Conservation (phyloP, 805 yeast species). For the Saccharomycopsis malanga region DNA sequence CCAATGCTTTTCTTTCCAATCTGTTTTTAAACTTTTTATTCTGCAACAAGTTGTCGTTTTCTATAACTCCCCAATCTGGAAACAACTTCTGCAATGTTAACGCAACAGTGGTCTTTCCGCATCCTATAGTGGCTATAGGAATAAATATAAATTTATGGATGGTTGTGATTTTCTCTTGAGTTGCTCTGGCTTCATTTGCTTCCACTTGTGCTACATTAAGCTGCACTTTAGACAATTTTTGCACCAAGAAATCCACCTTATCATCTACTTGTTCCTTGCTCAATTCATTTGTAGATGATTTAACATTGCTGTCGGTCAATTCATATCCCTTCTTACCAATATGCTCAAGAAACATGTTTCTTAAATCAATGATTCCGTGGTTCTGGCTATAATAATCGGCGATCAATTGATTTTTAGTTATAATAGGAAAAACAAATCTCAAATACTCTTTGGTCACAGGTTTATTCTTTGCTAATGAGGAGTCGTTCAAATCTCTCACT, state of each 20-base stretch:
- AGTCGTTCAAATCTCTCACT: slow-evolving; percentile 26
- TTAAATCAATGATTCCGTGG: slow-evolving; percentile 65
- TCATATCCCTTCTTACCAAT: slow-evolving; percentile 54
- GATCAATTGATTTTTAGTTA: slow-evolving; percentile 42
- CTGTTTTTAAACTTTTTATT: slow-evolving; percentile 37
- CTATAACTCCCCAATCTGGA: slow-evolving; percentile 65
- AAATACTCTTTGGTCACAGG: slow-evolving; percentile 61
- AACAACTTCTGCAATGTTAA: slow-evolving; percentile 48
- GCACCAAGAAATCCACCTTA: slow-evolving; percentile 19
- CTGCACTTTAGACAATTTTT: background rate
- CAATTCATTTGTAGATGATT: slow-evolving; percentile 20
- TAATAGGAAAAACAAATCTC: slow-evolving; percentile 52
- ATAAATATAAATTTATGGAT: slow-evolving; percentile 55
- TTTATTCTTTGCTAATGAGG: slow-evolving; percentile 45
- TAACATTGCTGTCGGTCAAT: slow-evolving; percentile 40
- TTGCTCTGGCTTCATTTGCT: background rate
- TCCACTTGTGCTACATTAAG: background rate
- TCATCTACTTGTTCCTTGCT: slow-evolving; percentile 26
- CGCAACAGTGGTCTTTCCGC: slow-evolving; percentile 88
- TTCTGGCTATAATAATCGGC: slow-evolving; percentile 43
- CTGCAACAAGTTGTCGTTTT: slow-evolving; percentile 64
- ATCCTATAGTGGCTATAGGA: slow-evolving; percentile 87
- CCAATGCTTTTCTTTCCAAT: slow-evolving; percentile 43
- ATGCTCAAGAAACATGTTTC: slow-evolving; percentile 55
- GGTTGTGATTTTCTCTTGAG: background rate